Evolutionary conservation across 805 yeast genomes (phyloP).

Genomic region (Hanseniaspora taiwanica): DNA sequence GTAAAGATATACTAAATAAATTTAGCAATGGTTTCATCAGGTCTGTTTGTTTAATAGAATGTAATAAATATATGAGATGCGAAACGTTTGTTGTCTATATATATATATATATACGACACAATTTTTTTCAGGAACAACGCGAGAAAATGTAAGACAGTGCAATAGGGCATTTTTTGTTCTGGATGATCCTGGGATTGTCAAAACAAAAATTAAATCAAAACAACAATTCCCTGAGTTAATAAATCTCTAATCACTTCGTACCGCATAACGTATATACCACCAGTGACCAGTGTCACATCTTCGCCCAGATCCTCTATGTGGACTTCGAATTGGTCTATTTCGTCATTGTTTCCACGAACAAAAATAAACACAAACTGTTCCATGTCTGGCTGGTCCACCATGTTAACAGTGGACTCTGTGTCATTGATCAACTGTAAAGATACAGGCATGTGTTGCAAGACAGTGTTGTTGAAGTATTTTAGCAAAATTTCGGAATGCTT

Average conservation of each 20-base stretch:
- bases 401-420: conserved; percentile 46
- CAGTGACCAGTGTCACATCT: conserved; percentile 40
- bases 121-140: no score
- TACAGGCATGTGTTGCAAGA: conserved; percentile 54
- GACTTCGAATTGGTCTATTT: conserved; percentile 20
- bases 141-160: no score
- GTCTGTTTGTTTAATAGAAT: neutral
- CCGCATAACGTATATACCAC: conserved; percentile 65
- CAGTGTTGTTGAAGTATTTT: conserved; percentile 53
- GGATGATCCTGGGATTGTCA: neutral
- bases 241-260: conserved; percentile 39
- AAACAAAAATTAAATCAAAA: conserved; percentile 23
- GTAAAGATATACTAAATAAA: conserved; percentile 3
- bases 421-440: conserved; percentile 66
- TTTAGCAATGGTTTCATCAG: neutral
- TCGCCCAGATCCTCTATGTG: conserved; percentile 34
- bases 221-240: conserved; percentile 29
- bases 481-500: conserved; percentile 51
- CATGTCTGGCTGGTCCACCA: conserved; percentile 72
- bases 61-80: neutral
- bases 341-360: conserved; percentile 12
- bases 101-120: no score
- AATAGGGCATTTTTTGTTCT: neutral
- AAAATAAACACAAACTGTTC: conserved; percentile 62
- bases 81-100: no score